Percentiles rank a stretch among this genome's conserved stretches.
Conservation (phyloP, 2,329 filamentous ascomycete species). For the Hypoxylon sp. region DNA sequence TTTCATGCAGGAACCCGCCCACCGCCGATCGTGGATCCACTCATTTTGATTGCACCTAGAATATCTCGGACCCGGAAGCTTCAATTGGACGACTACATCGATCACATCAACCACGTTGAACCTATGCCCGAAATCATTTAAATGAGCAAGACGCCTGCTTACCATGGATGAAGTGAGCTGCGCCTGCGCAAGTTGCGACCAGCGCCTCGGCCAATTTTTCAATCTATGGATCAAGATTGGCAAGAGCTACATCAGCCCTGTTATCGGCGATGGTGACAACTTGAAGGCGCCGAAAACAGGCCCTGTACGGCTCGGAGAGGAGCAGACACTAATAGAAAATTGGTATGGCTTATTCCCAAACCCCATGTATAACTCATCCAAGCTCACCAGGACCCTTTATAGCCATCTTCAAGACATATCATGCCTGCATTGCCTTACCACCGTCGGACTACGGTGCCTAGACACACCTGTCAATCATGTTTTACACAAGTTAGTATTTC, state of each 20-base stretch:
- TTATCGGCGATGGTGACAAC: conserved; percentile 47
- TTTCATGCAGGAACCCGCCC: conserved; percentile 30
- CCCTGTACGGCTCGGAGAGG: conserved; percentile 52
- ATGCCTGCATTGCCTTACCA: conserved; percentile 53
- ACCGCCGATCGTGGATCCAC: neutral
- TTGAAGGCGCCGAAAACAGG: conserved; percentile 50
- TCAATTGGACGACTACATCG: neutral
- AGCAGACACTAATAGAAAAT: conserved; percentile 56
- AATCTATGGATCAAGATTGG: conserved; percentile 61
- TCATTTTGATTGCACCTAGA: conserved; percentile 9
- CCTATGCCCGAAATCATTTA: no score
- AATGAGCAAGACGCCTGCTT: neutral
- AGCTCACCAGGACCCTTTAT: conserved; percentile 8
- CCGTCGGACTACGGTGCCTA: conserved; percentile 57
- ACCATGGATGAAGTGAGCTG: conserved; percentile 57
- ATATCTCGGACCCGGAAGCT: neutral
- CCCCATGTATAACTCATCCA: neutral
- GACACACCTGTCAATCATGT: conserved; percentile 57
- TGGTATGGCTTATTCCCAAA: conserved; percentile 52
- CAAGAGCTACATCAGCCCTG: conserved; percentile 59
- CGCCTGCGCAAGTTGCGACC: conserved; percentile 54
- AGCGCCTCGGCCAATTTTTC: conserved; percentile 52
- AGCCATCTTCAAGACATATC: conserved; percentile 58
- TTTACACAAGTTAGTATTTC: conserved; percentile 55
- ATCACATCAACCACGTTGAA: neutral